Conservation (phyloP, 306 rosid species). For the Clitoria ternatea region DNA sequence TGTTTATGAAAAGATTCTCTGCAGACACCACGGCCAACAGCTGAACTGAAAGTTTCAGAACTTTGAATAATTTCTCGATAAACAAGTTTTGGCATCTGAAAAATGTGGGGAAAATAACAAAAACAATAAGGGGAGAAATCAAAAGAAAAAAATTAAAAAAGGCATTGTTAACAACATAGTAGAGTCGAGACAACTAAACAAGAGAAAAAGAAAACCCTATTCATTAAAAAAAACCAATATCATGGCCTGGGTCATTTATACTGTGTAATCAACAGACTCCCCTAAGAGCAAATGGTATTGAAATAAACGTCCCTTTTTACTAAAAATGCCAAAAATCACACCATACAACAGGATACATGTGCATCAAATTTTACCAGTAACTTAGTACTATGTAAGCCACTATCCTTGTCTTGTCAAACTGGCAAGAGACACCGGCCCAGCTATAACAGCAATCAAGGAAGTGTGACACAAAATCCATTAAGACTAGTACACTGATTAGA, state of each 20-base stretch:
- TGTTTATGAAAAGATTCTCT: constrained; percentile 53
- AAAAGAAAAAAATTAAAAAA: background rate
- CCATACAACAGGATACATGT: background rate
- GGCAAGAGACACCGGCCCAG: background rate
- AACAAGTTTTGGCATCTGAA: constrained; percentile 83
- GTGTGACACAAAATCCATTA: background rate
- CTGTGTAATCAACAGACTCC: background rate
- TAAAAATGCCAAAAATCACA: background rate
- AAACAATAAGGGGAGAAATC: constrained; percentile 15
- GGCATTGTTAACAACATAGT: constrained; percentile 1
- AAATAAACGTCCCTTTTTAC: background rate
- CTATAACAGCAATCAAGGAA: background rate
- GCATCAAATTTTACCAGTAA: constrained; percentile 12
- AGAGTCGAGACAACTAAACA: background rate
- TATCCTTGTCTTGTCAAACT: background rate
- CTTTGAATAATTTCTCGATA: constrained; percentile 53
- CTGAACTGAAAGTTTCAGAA: constrained; percentile 49
- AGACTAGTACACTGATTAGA: constrained; percentile 1
- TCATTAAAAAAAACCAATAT: background rate
- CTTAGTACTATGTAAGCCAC: background rate
- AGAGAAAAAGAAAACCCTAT: background rate
- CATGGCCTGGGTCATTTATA: background rate
- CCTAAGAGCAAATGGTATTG: background rate
- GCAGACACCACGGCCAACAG: constrained; percentile 48
- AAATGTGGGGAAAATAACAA: background rate